A percentile compares a stretch with the other conserved stretches of the same genome.
Evolutionary conservation across 2,329 filamentous ascomycete genomes (phyloP).

Genomic region (Orbilia blumenaviensis): DNA sequence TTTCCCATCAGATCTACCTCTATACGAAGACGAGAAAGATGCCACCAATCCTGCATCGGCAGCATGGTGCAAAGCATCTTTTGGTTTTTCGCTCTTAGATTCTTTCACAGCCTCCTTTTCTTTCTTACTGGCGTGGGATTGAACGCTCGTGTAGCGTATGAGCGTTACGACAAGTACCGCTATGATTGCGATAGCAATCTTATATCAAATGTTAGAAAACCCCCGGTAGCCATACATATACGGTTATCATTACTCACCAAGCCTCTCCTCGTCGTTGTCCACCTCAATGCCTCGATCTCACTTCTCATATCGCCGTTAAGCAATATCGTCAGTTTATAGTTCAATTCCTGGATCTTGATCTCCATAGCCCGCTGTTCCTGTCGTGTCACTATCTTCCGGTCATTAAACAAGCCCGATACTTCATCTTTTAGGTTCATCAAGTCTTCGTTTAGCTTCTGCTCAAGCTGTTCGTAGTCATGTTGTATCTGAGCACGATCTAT

Average conservation of each 20-base stretch:
- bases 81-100: constrained; percentile 8
- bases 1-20: constrained; percentile 15
- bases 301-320: constrained; percentile 90
- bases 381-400: constrained; percentile 88
- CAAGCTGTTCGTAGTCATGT: constrained; percentile 93
- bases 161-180: constrained; percentile 48
- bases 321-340: constrained; percentile 92
- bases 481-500: constrained; percentile 85
- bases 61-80: constrained; percentile 32
- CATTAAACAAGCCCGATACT: constrained; percentile 94
- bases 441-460: constrained; percentile 85
- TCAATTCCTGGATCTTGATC: constrained; percentile 83
- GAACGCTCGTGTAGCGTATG: constrained; percentile 46
- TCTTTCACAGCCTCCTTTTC: constrained; percentile 40
- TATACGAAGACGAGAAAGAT: constrained; percentile 22
- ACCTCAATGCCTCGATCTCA: constrained; percentile 88
- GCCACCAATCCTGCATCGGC: constrained; percentile 41
- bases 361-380: constrained; percentile 88
- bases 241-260: constrained; percentile 61
- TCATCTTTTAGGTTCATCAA: constrained; percentile 83
- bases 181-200: constrained; percentile 51
- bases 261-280: constrained; percentile 77
- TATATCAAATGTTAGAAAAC: constrained; percentile 25
- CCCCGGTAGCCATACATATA: background rate
- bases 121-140: constrained; percentile 45